These are phyloP conservation scores for Coemansia sp. DNA, from an alignment of 192 early-diverging fungal genomes.

Conservation along the genomic window DNA sequence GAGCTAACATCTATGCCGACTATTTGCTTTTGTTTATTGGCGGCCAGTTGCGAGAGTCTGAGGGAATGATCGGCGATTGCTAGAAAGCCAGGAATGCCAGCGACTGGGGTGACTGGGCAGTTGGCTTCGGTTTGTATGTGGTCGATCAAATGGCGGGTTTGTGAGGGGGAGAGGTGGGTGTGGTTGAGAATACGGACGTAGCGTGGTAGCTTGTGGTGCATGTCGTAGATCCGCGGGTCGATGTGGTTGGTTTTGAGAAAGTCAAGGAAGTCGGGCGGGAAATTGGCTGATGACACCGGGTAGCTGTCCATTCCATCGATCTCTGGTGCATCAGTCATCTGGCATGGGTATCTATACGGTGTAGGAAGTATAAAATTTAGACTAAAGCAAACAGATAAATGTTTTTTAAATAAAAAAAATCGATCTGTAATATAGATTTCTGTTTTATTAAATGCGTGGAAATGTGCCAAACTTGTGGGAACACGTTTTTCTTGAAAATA, in stretches of 20 bases:
- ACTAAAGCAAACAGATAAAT: too few species aligned
- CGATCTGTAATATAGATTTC: too few species aligned
- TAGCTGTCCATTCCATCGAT: background rate
- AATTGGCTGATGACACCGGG: slow-evolving; percentile 3
- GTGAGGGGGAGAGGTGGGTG: slow-evolving; percentile 35
- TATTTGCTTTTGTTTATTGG: slow-evolving; percentile 52
- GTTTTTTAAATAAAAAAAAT: too few species aligned
- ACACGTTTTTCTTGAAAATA: too few species aligned
- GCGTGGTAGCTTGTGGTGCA: slow-evolving; percentile 63
- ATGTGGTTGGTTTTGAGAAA: slow-evolving; percentile 77
- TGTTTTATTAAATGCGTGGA: too few species aligned
- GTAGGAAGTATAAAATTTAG: too few species aligned
- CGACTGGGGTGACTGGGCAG: slow-evolving; percentile 53
- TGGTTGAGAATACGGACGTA: slow-evolving; percentile 68
- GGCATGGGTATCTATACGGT: too few species aligned
- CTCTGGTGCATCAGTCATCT: too few species aligned
- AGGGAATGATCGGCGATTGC: slow-evolving; percentile 38
- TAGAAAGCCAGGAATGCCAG: slow-evolving; percentile 65
- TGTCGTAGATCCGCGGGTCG: slow-evolving; percentile 63
- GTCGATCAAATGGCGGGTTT: slow-evolving; percentile 27
- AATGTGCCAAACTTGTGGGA: too few species aligned
- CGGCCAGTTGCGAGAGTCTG: slow-evolving; percentile 57
- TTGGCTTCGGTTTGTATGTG: slow-evolving; percentile 55
- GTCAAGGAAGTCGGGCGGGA: slow-evolving; percentile 66
- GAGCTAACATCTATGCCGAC: slow-evolving; percentile 85